These are phyloP conservation scores for Funneliformis caledonium DNA, from an alignment of 371 early-diverging fungal genomes.

Conservation along the genomic window DNA sequence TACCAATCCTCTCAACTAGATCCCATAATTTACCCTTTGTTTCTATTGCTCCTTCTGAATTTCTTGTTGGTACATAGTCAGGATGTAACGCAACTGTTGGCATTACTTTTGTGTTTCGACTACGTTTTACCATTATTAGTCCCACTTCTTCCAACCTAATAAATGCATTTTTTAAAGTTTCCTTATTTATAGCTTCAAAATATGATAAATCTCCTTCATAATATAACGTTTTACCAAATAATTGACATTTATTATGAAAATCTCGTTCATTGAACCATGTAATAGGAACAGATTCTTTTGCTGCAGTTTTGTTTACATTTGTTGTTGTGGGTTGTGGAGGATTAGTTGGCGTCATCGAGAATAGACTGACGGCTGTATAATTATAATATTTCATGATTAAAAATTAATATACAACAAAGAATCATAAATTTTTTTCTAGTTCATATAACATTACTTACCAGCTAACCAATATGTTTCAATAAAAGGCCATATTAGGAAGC, in stretches of 20 bases:
- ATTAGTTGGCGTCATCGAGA: constrained; percentile 58
- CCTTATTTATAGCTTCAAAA: constrained; percentile 86
- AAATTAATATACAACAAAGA: not conserved
- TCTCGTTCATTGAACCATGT: constrained; percentile 72
- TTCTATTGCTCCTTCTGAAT: constrained; percentile 54
- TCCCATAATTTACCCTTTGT: constrained; percentile 79
- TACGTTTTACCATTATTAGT: constrained; percentile 62
- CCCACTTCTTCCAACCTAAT: constrained; percentile 70
- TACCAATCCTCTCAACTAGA: constrained; percentile 82
- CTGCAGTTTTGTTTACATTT: constrained; percentile 41
- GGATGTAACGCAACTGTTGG: constrained; percentile 59
- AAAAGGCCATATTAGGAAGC: constrained; percentile 89
- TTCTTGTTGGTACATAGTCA: constrained; percentile 61
- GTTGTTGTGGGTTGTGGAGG: constrained; percentile 39
- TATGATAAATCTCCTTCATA: constrained; percentile 82
- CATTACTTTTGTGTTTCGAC: constrained; percentile 54
- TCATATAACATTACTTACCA: constrained; percentile 37
- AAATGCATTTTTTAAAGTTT: constrained; percentile 81
- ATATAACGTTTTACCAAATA: constrained; percentile 82
- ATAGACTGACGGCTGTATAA: constrained; percentile 59
- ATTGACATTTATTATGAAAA: constrained; percentile 73
- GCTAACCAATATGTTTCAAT: constrained; percentile 90
- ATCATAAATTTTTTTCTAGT: too few relatives aligned
- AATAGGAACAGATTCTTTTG: constrained; percentile 43
- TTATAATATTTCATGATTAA: not conserved